Conservation (phyloP, 1,139 yeast species). For the Sporopachydermia cereana region DNA sequence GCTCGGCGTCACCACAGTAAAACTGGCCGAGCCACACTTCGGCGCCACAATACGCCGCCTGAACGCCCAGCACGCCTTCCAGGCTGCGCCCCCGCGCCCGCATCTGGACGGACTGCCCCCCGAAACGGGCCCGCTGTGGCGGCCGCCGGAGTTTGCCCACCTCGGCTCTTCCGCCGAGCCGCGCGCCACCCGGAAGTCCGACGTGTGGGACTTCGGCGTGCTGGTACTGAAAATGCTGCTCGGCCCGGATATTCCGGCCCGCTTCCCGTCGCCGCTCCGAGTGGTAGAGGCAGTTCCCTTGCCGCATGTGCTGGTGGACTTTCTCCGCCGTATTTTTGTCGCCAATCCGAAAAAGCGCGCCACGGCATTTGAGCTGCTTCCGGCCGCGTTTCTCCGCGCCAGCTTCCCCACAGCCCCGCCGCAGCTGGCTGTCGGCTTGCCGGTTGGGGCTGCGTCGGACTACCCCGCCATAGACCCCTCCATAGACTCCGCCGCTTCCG, state of each 20-base stretch:
- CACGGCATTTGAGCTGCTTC: conserved; percentile 72
- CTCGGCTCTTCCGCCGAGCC: conserved; percentile 22
- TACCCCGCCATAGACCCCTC: background rate
- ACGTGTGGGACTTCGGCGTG: conserved; percentile 88
- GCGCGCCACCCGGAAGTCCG: conserved; percentile 63
- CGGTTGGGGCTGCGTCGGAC: background rate
- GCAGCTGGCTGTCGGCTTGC: background rate
- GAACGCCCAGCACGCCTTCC: conserved; percentile 27
- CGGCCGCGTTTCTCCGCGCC: conserved; percentile 69
- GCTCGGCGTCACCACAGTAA: conserved; percentile 45
- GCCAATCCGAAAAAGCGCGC: conserved; percentile 61
- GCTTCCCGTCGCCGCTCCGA: conserved; percentile 48
- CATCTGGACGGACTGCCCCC: conserved; percentile 7
- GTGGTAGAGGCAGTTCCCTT: conserved; percentile 41
- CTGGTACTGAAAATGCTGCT: conserved; percentile 60
- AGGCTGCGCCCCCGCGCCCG: conserved; percentile 8
- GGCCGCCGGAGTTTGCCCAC: conserved; percentile 60
- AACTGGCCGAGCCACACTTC: conserved; percentile 58
- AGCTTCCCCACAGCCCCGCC: conserved; percentile 22
- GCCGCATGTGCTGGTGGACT: conserved; percentile 49
- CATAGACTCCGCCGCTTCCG: background rate
- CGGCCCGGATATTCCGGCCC: conserved; percentile 44
- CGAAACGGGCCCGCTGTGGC: conserved; percentile 34
- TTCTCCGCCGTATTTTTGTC: conserved; percentile 55
- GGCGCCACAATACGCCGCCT: conserved; percentile 56